Base-by-base conservation (phyloP, 257 asterid species). In the Agastache rugosa region DNA sequence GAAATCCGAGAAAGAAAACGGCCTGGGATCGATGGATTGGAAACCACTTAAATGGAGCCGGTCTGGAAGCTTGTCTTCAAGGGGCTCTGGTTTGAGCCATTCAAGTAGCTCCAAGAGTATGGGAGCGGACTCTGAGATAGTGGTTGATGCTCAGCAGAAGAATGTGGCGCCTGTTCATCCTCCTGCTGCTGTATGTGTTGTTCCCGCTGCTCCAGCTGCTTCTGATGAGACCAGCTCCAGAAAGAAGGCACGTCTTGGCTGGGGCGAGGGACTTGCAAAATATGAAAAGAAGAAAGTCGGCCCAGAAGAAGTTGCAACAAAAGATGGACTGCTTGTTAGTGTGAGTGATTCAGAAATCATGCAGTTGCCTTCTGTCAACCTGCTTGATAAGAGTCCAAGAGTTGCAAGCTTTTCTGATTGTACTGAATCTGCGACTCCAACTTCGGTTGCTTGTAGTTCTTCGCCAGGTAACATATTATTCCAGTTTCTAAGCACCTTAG, bases 181-280 rank as follows among this genome's bases (percentile, higher is more conserved):
- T 42, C 85, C 84, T 53, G 79, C 84, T 59, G 58, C 75, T 83
- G 83, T 84, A 61, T 79, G 82, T 86, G 84, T 64, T n/a, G 71
- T 67, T 45, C 45, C 87, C 37, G 45, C 71, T 59, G 78, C 76
- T 82, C 83, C 78, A 48, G 76, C 79, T 63, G 76, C 85, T 63
- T 71, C 80, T 39, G 89, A 92, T 67, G 97, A 95, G 81, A 83
- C 80, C 45, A 70, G 81, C 72, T 93, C 98, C 63, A 83, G 96
- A 78, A 95, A 92, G 91, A 95, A 95, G 85, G 96, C 94, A 1
- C 98, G 99, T 31, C 88, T 95, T 72, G 96, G 98, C 74, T 95
- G 98, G 97, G 99, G 99, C 56, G 97, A 90, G 84, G 99, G 98
- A 58, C 89, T 95, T 29, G 99, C 99, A 5, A 95, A 95, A 86